Base-by-base conservation (phyloP, 1,139 yeast genomes). In the Lodderomyces jiufengensis region DNA sequence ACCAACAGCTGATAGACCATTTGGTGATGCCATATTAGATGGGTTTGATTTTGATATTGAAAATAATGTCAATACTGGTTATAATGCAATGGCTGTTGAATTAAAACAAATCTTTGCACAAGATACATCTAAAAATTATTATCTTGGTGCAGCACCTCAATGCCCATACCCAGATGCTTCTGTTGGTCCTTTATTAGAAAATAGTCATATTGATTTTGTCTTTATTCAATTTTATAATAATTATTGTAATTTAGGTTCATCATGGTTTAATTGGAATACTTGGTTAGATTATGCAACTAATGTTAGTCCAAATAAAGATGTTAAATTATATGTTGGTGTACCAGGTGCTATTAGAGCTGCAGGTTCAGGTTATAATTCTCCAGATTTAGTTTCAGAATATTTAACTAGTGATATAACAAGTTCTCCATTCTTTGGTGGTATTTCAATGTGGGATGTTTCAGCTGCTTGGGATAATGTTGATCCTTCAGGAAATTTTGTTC, bases 191-290 rank as follows among this genome's bases (percentile, higher is more conserved):
- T 63, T 84, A 26, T 61, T 90, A 48, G 65, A 66, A 16, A 62
- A 73, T 26, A 77, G 84, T 14, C 69, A 76, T 30, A 66, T 90
- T 45, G 97, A 90, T 61, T 87, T 83, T 61, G 92, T 92, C 2
- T 87, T 85, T 52, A 76, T 90, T 50, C 97, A 90, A 67, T 90
- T 90, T 66, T 90, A 90, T 73, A 90, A 90, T 73, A 90, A 90
- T 63, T 79, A 83, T 58, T 90, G 97, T 63, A 64, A 69, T 32
- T 66, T 82, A 35, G 73, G 72, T 6, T 46, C 62, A 9, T 45
- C 59, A 11, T 49, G 54, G 34, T 90, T 88, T 70, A 92, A 92
- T 69, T 90, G 84, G 81, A 83, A 80, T 48, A 76, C 85, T 15
- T 92, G 98, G 98, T 70, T 73, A 34, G 61, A 72, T 30, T 87